A percentile compares a stretch with the other conserved stretches of the same genome.
These are phyloP conservation scores for Pholiota conissans DNA, from an alignment of 768 basidiomycete genomes.

Conservation along the genomic window DNA sequence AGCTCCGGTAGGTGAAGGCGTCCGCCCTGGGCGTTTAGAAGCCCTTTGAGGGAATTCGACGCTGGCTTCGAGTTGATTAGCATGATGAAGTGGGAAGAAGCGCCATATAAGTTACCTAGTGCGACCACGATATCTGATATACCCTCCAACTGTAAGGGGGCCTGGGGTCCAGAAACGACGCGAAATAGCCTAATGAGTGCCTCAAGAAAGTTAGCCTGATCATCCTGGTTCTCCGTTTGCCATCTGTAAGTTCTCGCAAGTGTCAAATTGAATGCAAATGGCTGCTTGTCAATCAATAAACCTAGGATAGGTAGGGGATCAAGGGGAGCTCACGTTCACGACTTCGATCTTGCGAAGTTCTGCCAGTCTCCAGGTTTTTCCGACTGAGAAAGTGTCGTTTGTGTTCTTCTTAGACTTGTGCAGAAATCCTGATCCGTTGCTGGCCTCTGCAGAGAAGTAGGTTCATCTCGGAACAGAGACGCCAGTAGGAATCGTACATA, in stretches of 20 bases:
- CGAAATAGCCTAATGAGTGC: constrained; percentile 65
- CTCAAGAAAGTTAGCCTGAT: constrained; percentile 74
- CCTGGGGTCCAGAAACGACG: constrained; percentile 40
- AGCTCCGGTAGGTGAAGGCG: constrained; percentile 16
- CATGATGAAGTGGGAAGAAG: background rate
- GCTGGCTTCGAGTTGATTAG: background rate
- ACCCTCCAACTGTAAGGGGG: constrained; percentile 58
- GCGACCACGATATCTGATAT: constrained; percentile 36
- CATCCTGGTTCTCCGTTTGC: constrained; percentile 74
- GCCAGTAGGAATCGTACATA: constrained; percentile 43
- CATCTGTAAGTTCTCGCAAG: constrained; percentile 90
- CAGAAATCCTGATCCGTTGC: constrained; percentile 65
- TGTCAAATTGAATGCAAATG: constrained; percentile 73
- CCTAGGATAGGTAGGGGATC: background rate
- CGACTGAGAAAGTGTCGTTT: constrained; percentile 93
- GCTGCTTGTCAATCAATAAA: constrained; percentile 37
- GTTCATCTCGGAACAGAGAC: background rate
- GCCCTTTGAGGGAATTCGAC: constrained; percentile 1
- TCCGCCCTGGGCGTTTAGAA: constrained; percentile 14
- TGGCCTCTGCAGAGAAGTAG: constrained; percentile 44
- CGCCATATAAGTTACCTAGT: constrained; percentile 12
- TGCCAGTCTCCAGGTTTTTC: constrained; percentile 90
- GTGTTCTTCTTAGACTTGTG: constrained; percentile 98
- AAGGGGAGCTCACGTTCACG: constrained; percentile 51
- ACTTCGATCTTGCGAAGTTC: constrained; percentile 85